Evolutionary conservation across 176 grass and related monocot species (phyloP), one percentile per base, ranked within the genome.

Genomic region (Alloteropsis semialata): DNA sequence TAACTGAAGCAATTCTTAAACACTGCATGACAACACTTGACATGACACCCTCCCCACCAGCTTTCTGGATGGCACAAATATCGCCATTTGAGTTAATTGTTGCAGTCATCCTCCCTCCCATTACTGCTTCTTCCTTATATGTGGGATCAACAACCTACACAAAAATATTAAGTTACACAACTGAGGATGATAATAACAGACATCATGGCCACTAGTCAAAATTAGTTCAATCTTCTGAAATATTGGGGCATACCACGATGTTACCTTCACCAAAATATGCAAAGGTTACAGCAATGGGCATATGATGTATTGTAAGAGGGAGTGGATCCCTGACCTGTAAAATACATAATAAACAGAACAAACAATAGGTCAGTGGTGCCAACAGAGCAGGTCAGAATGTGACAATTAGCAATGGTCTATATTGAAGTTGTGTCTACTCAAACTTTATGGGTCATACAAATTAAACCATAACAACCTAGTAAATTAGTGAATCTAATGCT

Each of bases 121-220:
- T 94, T 42, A 96, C 85, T 60, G 87, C 87, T 85, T 99, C 96
- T 88, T 99, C 96, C 90, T 99, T 99, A 69, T 96, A 93, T 65
- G 87, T 92, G 79, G 96, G 96, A 89, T 99, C 96, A 39, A 99
- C 79, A 48, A 96, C 85, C 96, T 99, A 80, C 50, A 88, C 29
- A 48, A 79, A n/a, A 58, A 73, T 72, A 18, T 34, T 37, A 67
- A 92, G 49, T 25, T 15, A 75, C 72, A 78, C 16, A 77, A 53
- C 11, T 60, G 32, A 24, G 21, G n/a, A 73, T 34, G 29, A n/a
- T 15, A 37, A 41, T 43, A 46, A n/a, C 15, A 74, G 78, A 67
- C 39, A 82, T 49, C 19, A 77, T 33, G n/a, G 12, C n/a, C 6
- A 7, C 4, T 54, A 45, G 53, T 43, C 69, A 72, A 37, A 44